These are phyloP conservation scores for Rusavskia elegans DNA, from an alignment of 495 filamentous ascomycete genomes.

Conservation along the genomic window DNA sequence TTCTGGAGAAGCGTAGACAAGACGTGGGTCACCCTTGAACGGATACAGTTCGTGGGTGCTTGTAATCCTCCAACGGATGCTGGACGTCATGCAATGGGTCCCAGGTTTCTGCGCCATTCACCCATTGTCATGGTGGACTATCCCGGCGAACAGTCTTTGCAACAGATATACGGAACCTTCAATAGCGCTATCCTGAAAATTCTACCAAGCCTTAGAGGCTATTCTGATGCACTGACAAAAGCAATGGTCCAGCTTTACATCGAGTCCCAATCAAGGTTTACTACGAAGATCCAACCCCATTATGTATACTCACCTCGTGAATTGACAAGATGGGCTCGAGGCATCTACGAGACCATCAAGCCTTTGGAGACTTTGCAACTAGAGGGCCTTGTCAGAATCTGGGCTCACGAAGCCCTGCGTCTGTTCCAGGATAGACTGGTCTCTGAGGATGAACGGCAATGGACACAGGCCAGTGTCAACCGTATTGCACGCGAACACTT, in stretches of 20 bases:
- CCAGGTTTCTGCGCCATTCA: constrained; percentile 84
- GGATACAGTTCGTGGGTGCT: constrained; percentile 96
- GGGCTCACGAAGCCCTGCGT: constrained; percentile 91
- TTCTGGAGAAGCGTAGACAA: constrained; percentile 98
- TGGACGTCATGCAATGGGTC: constrained; percentile 84
- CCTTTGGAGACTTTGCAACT: constrained; percentile 75
- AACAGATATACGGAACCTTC: constrained; percentile 97
- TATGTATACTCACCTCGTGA: constrained; percentile 99
- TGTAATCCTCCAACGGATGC: constrained; percentile 99
- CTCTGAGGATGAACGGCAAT: constrained; percentile 81
- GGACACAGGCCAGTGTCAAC: constrained; percentile 75
- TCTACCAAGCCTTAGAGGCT: constrained; percentile 84
- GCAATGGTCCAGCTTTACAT: constrained; percentile 96
- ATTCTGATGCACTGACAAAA: constrained; percentile 85
- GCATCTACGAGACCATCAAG: constrained; percentile 89
- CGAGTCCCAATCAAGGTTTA: constrained; percentile 87
- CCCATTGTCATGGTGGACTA: constrained; percentile 99
- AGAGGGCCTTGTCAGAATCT: constrained; percentile 89
- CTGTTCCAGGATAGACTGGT: constrained; percentile 96
- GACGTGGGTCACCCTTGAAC: constrained; percentile 92
- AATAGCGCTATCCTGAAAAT: constrained; percentile 94
- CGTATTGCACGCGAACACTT: constrained; percentile 82
- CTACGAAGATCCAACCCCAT: constrained; percentile 88
- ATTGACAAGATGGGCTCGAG: constrained; percentile 89
- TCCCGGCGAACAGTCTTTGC: constrained; percentile 82